These are phyloP conservation scores for Fragaria iinumae DNA, from an alignment of 306 rosid genomes.

Conservation along the genomic window DNA sequence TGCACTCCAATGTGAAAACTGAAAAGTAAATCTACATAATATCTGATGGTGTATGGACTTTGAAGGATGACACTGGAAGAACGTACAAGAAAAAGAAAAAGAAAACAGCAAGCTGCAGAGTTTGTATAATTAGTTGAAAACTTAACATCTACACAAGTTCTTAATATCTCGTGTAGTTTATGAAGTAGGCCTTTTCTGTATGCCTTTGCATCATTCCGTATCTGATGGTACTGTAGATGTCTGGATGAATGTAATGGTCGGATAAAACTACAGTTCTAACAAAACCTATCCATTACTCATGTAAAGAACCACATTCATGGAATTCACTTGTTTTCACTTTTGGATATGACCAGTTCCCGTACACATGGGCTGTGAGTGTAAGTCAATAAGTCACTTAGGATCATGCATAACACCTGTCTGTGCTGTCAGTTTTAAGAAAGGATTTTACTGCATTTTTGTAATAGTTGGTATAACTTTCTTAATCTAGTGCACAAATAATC, in stretches of 20 bases:
- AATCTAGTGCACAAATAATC: not conserved
- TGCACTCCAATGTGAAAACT: not conserved
- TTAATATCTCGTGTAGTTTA: not conserved
- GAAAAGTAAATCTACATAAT: not conserved
- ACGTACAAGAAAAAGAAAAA: not conserved
- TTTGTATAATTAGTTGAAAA: not conserved
- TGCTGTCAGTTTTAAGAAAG: not conserved
- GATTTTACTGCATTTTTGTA: not conserved
- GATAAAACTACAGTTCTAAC: not conserved
- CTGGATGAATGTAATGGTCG: not conserved
- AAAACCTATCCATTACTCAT: not conserved
- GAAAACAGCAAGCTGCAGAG: not conserved
- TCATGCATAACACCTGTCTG: not conserved
- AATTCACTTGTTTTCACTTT: not conserved
- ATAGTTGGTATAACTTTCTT: not conserved
- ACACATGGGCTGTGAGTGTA: not conserved
- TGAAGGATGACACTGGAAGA: not conserved
- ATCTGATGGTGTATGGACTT: not conserved
- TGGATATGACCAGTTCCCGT: not conserved
- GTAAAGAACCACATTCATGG: not conserved
- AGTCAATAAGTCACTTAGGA: not conserved
- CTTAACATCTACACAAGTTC: not conserved
- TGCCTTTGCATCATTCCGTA: not conserved
- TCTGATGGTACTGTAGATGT: not conserved
- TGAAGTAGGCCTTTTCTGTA: not conserved